These are phyloP conservation scores for Glonium stellatum DNA, from an alignment of 495 filamentous ascomycete genomes.

Conservation along the genomic window DNA sequence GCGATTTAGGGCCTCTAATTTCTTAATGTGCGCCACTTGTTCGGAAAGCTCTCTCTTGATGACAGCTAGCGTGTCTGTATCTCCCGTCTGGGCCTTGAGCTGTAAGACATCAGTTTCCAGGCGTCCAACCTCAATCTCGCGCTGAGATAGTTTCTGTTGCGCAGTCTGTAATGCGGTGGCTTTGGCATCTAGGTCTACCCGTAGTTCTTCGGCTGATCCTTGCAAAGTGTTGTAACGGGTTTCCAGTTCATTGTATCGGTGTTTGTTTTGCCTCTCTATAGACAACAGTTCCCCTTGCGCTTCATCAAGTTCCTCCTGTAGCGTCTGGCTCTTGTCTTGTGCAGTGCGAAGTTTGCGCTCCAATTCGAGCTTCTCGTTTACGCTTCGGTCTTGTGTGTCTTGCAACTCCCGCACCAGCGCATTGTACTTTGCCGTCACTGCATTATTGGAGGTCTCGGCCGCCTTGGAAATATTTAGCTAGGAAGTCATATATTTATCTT, in stretches of 20 bases:
- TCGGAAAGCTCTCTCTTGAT: conserved; percentile 82
- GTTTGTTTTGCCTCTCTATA: conserved; percentile 61
- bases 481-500: conserved; percentile 34
- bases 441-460: conserved; percentile 61
- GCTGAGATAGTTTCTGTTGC: conserved; percentile 59
- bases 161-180: conserved; percentile 54
- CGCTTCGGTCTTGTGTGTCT: conserved; percentile 56
- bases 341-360: conserved; percentile 65
- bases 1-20: conserved; percentile 69
- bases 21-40: conserved; percentile 81
- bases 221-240: conserved; percentile 61
- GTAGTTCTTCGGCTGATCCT: conserved; percentile 60
- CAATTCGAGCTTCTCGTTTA: conserved; percentile 59
- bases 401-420: conserved; percentile 62
- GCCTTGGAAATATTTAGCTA: conserved; percentile 33
- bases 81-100: conserved; percentile 75
- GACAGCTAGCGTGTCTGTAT: conserved; percentile 71
- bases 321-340: conserved; percentile 61
- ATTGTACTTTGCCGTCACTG: conserved; percentile 65
- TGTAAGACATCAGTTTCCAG: conserved; percentile 77
- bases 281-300: conserved; percentile 60
- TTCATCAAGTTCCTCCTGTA: conserved; percentile 77
- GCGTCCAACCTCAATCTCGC: conserved; percentile 60
- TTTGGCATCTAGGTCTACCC: conserved; percentile 60
- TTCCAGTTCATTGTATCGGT: conserved; percentile 64